Base-by-base conservation (phyloP, 2,329 filamentous ascomycete species). In the Pochonia chlamydosporia region DNA sequence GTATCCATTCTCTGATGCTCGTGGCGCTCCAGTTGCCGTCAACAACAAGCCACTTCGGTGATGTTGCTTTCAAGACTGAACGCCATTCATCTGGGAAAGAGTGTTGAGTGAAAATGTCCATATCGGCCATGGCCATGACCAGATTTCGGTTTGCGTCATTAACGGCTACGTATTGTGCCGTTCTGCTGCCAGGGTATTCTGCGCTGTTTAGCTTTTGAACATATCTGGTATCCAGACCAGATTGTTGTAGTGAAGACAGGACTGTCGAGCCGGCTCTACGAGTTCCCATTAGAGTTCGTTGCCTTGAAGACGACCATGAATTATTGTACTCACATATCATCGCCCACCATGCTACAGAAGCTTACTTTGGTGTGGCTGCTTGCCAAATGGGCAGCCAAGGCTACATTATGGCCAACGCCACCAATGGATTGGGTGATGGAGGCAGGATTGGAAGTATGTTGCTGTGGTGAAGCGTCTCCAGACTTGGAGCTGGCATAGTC, bases 111-210 rank as follows among this genome's bases (percentile, higher is more conserved):
- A 96, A 79, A 56, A 96, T 92, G 47, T 75, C 79, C 90, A 97
- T 96, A 62, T 97, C 93, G 4, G 92, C 91, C 89, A 96, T 95
- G 40, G 90, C 92, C 52, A 96, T 68, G n/a, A 91, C 76, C 3
- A 99, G 79, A 53, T 91, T 86, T 64, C 90, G 95, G 50, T 85
- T 81, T 1, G 74, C 73, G 60, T 95, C 87, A 62, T 97, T 99
- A 54, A 97, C 74, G 14, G 92, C 87, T 3, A 97, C 80, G 63
- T 97, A 97, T 63, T 96, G 90, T 1, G 91, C 89, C 2, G 92
- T 97, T 47, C 87, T 78, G 26, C 74, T 75, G 2, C 76, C 74
- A 3, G 72, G 72, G 20, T 64, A 68, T 50, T 71, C 70, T 37
- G 74, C 65, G 14, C 66, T 68, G 13, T 68, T 66, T 4, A 87